Evolutionary conservation across 306 rosid genomes (phyloP).

Genomic region (Pterocarpus macrocarpus): DNA sequence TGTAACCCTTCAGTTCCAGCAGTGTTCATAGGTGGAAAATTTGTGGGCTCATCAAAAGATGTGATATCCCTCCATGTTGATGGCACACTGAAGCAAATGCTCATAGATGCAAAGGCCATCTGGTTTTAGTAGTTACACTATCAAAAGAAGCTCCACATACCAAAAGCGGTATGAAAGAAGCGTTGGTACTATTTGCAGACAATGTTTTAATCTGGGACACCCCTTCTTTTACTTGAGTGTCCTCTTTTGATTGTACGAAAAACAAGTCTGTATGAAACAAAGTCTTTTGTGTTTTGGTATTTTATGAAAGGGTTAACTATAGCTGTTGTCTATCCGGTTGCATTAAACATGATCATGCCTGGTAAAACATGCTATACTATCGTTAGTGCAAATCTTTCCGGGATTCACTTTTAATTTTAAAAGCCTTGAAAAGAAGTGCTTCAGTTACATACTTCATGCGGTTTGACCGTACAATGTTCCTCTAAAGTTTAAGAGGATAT

Average conservation of each 20-base stretch:
- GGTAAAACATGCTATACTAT: no score
- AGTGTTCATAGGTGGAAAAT: constrained; percentile 90
- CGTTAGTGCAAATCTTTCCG: no score
- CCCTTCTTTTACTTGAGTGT: constrained; percentile 52
- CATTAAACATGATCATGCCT: constrained; percentile 22
- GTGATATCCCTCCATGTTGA: constrained; percentile 93
- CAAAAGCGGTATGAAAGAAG: constrained; percentile 41
- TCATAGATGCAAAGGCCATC: constrained; percentile 91
- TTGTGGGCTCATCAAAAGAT: constrained; percentile 89
- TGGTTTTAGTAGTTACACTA: constrained; percentile 70
- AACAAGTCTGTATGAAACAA: constrained; percentile 33
- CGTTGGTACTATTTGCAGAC: constrained; percentile 38
- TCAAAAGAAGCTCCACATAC: constrained; percentile 33
- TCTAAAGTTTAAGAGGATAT: constrained; percentile 13
- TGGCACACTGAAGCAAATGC: constrained; percentile 92
- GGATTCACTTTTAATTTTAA: neutral
- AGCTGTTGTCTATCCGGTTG: neutral
- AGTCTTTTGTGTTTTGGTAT: neutral
- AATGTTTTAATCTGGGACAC: constrained; percentile 45
- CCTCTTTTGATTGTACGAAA: neutral
- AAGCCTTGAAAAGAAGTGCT: constrained; percentile 9
- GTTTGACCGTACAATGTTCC: constrained; percentile 30
- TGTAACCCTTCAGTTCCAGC: constrained; percentile 96
- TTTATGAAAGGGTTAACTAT: constrained; percentile 25
- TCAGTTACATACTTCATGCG: constrained; percentile 27